A percentile compares a stretch with the other conserved stretches of the same genome.
phyloP scores from a whole-genome alignment of 2,329 filamentous ascomycete genomes.

The Monilinia polystroma region DNA sequence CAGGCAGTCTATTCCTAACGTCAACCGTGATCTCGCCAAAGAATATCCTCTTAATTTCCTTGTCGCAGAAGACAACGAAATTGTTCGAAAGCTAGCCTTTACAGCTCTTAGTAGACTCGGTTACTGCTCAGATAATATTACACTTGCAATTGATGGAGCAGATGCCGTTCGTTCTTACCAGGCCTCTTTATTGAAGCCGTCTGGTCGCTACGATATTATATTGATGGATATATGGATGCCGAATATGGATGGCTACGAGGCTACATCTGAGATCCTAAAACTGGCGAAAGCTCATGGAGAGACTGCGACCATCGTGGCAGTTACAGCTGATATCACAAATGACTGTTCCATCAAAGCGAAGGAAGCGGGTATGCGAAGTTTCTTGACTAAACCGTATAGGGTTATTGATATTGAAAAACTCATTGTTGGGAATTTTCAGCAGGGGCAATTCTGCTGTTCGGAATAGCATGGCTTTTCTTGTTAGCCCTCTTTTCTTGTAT shows the following conservation, averaged over 20 bases:
- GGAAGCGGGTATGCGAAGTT: conserved; percentile 54
- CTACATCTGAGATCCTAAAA: conserved; percentile 59
- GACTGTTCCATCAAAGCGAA: conserved; percentile 50
- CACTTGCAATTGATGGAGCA: conserved; percentile 65
- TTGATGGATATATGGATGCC: conserved; percentile 78
- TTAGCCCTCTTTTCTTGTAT: conserved; percentile 6
- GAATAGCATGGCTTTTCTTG: conserved; percentile 7
- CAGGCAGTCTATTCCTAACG: conserved; percentile 47
- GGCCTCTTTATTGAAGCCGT: conserved; percentile 42
- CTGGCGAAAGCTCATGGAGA: conserved; percentile 30
- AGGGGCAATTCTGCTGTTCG: conserved; percentile 11
- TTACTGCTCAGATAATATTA: conserved; percentile 53
- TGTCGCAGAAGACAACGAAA: conserved; percentile 70
- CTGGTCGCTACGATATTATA: conserved; percentile 56
- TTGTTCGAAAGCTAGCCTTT: conserved; percentile 66
- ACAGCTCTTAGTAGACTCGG: conserved; percentile 67
- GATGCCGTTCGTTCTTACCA: conserved; percentile 64
- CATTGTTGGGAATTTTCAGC: conserved; percentile 42
- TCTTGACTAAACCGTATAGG: conserved; percentile 57
- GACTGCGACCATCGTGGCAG: conserved; percentile 47
- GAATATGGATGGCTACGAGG: conserved; percentile 69
- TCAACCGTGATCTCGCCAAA: conserved; percentile 49
- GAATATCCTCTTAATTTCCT: conserved; percentile 65
- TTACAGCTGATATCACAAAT: conserved; percentile 56
- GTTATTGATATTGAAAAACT: conserved; percentile 53